Percentiles rank a stretch among this genome's conserved stretches.
Conservation (phyloP, 228 moss, liverwort and hornwort species). For the Sphagnum magellanicum region DNA sequence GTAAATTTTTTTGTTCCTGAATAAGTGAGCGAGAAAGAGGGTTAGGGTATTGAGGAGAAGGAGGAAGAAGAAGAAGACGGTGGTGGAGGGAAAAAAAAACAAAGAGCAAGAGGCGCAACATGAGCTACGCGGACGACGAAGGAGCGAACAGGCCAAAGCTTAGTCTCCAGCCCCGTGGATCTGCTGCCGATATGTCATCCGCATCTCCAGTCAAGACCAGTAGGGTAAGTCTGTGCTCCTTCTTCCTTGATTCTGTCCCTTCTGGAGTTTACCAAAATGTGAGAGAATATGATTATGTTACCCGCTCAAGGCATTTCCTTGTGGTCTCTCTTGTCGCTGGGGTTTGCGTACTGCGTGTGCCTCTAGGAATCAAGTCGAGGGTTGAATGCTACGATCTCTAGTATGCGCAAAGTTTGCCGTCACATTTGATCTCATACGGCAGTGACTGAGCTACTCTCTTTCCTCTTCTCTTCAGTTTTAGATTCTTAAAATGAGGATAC, state of each 20-base stretch:
- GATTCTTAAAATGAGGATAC: too few species aligned
- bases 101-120: constrained; percentile 3
- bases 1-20: too few species aligned
- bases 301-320: too few species aligned
- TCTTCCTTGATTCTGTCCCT: background rate
- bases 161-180: constrained; percentile 54
- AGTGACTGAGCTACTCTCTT: too few species aligned
- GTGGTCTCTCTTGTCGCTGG: background rate
- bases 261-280: background rate
- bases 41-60: too few species aligned
- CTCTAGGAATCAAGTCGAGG: background rate
- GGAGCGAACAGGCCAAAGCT: constrained; percentile 48
- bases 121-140: constrained; percentile 51
- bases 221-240: background rate
- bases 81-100: background rate
- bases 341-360: background rate
- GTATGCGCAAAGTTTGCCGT: too few species aligned
- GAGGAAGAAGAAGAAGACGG: too few species aligned
- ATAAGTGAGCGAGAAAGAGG: too few species aligned
- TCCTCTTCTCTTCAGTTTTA: too few species aligned
- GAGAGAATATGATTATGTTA: too few species aligned
- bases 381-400: too few species aligned
- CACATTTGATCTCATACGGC: too few species aligned
- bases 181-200: constrained; percentile 24
- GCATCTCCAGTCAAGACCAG: constrained; percentile 16